A percentile compares a stretch with the other conserved stretches of the same genome.
These are phyloP conservation scores for Phytophthora sojae DNA, from an alignment of 352 stramenopile genomes.

Conservation along the genomic window DNA sequence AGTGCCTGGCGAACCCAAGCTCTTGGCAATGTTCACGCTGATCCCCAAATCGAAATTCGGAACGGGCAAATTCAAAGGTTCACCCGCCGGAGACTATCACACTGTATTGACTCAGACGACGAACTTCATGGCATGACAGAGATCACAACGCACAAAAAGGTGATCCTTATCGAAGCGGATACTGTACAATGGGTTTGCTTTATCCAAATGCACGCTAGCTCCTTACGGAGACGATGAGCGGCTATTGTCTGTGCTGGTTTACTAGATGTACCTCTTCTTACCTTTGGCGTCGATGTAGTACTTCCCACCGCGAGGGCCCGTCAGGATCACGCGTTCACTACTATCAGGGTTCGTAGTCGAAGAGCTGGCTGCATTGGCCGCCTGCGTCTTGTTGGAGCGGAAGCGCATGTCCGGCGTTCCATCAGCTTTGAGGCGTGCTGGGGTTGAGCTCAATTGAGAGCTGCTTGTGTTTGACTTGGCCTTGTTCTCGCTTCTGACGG, in stretches of 20 bases:
- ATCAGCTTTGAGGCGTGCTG: neutral
- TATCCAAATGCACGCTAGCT: too few species aligned
- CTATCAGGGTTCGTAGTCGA: neutral
- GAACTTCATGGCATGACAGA: neutral
- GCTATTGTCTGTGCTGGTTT: too few species aligned
- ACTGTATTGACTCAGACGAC: neutral
- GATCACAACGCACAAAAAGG: neutral
- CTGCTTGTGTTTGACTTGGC: neutral
- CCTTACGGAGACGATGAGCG: too few species aligned
- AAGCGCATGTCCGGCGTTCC: neutral
- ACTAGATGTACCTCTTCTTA: neutral
- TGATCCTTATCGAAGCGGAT: neutral
- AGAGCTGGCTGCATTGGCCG: neutral
- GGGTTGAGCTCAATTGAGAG: neutral
- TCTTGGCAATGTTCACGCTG: neutral
- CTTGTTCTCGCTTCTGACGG: neutral
- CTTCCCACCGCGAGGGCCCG: neutral
- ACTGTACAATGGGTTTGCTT: neutral
- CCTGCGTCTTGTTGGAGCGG: neutral
- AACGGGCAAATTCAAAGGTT: neutral
- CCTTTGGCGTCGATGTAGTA: neutral
- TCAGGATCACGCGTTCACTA: neutral
- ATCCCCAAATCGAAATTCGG: neutral
- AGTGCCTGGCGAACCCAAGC: constrained; percentile 17
- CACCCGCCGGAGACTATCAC: neutral